phyloP scores from a whole-genome alignment of 768 basidiomycete species.

The Pisolithus microcarpus region DNA sequence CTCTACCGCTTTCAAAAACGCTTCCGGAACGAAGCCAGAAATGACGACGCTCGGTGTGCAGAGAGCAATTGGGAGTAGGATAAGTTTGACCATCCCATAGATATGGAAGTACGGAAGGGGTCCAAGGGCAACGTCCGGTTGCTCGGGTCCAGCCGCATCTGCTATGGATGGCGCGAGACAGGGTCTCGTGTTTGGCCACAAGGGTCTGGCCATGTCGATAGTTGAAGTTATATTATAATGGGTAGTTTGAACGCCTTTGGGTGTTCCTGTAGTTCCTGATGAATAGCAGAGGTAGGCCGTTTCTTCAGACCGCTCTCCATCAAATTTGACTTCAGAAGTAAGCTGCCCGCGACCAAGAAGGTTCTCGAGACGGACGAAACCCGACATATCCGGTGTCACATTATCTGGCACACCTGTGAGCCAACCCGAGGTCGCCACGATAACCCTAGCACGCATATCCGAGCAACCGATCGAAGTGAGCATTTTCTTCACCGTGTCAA shows the following conservation, averaged over 20 bases:
- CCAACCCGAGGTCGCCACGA: constrained; percentile 52
- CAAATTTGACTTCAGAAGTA: constrained; percentile 46
- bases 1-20: constrained; percentile 60
- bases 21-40: constrained; percentile 61
- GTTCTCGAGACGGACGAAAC: constrained; percentile 37
- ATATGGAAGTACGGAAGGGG: constrained; percentile 57
- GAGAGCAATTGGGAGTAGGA: constrained; percentile 47
- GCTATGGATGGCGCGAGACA: too few species aligned
- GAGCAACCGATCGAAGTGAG: constrained; percentile 44
- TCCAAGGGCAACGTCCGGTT: constrained; percentile 48
- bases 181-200: constrained; percentile 30
- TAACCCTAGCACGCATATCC: constrained; percentile 46
- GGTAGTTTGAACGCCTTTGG: constrained; percentile 70
- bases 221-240: constrained; percentile 63
- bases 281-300: constrained; percentile 61
- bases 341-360: constrained; percentile 48
- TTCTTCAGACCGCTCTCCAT: constrained; percentile 45
- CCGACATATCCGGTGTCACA: constrained; percentile 25
- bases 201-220: constrained; percentile 40
- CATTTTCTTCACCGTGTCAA: constrained; percentile 48
- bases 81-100: constrained; percentile 52
- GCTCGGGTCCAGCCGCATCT: not conserved
- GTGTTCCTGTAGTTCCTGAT: constrained; percentile 68
- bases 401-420: constrained; percentile 21
- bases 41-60: constrained; percentile 53